A percentile compares a stretch with the other conserved stretches of the same genome.
Evolutionary conservation across 1,139 yeast genomes (phyloP).

Genomic region (Cylindricascospora bacillispora): DNA sequence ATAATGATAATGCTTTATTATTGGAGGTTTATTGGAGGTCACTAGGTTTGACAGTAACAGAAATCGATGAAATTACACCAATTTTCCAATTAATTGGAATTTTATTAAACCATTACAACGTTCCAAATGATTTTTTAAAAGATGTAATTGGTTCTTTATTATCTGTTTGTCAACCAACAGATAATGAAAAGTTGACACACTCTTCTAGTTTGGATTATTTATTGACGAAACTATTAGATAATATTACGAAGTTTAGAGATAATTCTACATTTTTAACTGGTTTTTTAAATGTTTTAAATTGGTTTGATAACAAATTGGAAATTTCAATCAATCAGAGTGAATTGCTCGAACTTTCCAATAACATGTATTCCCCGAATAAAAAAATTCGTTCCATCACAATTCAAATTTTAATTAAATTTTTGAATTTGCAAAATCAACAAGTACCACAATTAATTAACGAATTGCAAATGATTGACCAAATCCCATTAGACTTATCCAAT

Average conservation of each 20-base stretch:
- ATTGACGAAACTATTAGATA: slow-evolving; percentile 4
- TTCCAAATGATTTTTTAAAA: slow-evolving; percentile 13
- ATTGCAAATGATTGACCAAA: slow-evolving; percentile 50
- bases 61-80: not conserved
- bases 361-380: too few relatives aligned
- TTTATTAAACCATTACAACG: slow-evolving; percentile 2
- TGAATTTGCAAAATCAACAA: slow-evolving; percentile 21
- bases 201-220: too few relatives aligned
- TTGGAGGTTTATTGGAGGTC: slow-evolving; percentile 28
- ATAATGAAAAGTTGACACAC: slow-evolving; percentile 4
- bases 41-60: slow-evolving; percentile 12
- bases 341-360: too few relatives aligned
- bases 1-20: slow-evolving; percentile 11
- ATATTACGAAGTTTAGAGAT: slow-evolving; percentile 7
- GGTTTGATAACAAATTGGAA: slow-evolving; percentile 1
- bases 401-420: slow-evolving; percentile 29
- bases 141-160: slow-evolving; percentile 18
- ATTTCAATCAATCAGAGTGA: too few relatives aligned
- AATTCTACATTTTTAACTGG: slow-evolving; percentile 19
- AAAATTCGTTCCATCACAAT: slow-evolving; percentile 37
- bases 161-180: slow-evolving; percentile 5
- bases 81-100: slow-evolving; percentile 1
- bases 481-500: slow-evolving; percentile 55
- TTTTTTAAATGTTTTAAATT: slow-evolving; percentile 9
- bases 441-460: slow-evolving; percentile 29